These are phyloP conservation scores for Alternaria hordeiaustralica DNA, from an alignment of 2,329 filamentous ascomycete species.

Conservation along the genomic window DNA sequence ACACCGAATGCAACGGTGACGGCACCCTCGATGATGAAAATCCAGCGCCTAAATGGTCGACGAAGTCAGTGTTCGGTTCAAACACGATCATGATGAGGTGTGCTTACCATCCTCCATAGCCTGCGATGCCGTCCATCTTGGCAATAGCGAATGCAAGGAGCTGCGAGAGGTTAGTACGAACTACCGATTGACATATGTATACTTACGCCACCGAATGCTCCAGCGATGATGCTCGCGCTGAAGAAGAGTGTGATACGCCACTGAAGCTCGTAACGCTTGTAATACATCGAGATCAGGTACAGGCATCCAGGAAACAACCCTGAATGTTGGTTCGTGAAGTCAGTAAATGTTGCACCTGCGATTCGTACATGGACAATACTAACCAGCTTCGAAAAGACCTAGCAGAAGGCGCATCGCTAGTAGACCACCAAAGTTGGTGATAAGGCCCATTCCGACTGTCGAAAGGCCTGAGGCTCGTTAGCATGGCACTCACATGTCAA, in stretches of 20 bases:
- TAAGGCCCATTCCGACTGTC: conserved; percentile 55
- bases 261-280: conserved; percentile 53
- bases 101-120: conserved; percentile 37
- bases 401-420: conserved; percentile 54
- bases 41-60: conserved; percentile 31
- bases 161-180: conserved; percentile 10
- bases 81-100: too few species aligned
- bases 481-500: neutral
- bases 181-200: neutral
- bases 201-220: conserved; percentile 50
- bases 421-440: conserved; percentile 55
- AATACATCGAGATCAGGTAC: conserved; percentile 49
- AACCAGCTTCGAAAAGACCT: conserved; percentile 49
- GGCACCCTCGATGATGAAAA: conserved; percentile 41
- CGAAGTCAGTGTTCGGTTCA: neutral
- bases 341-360: neutral
- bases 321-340: neutral
- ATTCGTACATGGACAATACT: conserved; percentile 28
- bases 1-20: conserved; percentile 48
- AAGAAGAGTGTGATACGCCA: conserved; percentile 52
- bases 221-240: conserved; percentile 50
- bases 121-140: conserved; percentile 65
- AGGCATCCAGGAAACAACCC: conserved; percentile 27
- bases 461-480: conserved; percentile 30
- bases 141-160: conserved; percentile 58